A percentile compares a stretch with the other conserved stretches of the same genome.
Conservation (phyloP, 441 rosid genomes). For the Corymbia citriodora region DNA sequence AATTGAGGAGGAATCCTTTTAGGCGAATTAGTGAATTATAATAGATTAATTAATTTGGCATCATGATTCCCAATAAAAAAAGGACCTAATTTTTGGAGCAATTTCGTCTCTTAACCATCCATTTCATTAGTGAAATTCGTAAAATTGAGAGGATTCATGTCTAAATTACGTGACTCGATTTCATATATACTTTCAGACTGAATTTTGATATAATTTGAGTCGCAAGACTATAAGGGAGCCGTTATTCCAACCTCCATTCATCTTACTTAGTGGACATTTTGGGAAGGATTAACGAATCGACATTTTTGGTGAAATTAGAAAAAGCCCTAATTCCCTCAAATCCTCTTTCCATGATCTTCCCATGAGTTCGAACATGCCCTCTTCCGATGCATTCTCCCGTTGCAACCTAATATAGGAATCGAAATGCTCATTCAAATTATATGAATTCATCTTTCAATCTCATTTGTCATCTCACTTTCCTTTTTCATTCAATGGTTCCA, state of each 20-base stretch:
- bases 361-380: not conserved
- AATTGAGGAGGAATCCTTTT: not conserved
- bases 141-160: not conserved
- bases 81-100: not conserved
- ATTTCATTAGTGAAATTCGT: not conserved
- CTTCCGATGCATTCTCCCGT: not conserved
- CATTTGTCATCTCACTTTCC: not conserved
- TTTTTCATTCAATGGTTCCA: not conserved
- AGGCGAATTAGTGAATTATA: not conserved
- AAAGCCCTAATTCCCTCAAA: not conserved
- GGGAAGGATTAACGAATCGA: accelerated
- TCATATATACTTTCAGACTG: accelerated
- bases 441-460: not conserved
- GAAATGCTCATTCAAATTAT: not conserved
- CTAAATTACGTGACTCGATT: accelerated
- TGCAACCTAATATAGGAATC: not conserved
- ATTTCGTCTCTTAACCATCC: not conserved
- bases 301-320: not conserved
- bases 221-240: accelerated
- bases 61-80: not conserved
- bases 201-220: not conserved
- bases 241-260: not conserved
- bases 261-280: not conserved
- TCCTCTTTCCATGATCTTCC: not conserved
- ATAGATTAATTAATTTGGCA: not conserved